Base-by-base conservation (phyloP, 257 asterid genomes). In the Nicotiana sylvestris region DNA sequence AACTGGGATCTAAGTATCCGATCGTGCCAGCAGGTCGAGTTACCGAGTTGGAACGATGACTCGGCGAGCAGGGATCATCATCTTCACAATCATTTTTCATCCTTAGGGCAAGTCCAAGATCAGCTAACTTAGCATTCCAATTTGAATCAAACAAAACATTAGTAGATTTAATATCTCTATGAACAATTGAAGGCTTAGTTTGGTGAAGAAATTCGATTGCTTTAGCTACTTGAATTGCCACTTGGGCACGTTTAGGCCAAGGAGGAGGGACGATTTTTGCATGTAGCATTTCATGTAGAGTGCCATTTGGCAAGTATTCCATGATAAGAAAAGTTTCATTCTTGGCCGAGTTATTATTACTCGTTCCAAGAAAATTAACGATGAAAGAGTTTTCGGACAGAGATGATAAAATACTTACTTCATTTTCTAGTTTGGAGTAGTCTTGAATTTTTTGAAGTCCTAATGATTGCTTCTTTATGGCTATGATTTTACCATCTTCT, bases 1-100 rank as follows among this genome's bases (percentile, higher is more conserved):
- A 94, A 39, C 81, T 69, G 12, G 98, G 98, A 77, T 94, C 98
- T 17, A 94, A 62, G 68, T 94, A 94, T 11, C 98, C 98, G 0
- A 94, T 87, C 0, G 97, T 94, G 15, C 97, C 97, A 0, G 97
- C 97, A 0, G 96, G 98, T 2, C 90, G 91, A 68, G 35, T 83
- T 25, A 51, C 1, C 72, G 83, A 85, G 60, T 60, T 81, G 18
- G 21, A 21, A 27, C 4, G 46, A 61, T 61, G 27, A 58, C 39
- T 81, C 39, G 49, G 33, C 11, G 78, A 67, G 5, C 51, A 76
- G 16, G 80, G 35, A 5, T 53, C 43, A 2, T 10, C 21, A 16
- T 32, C 35, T 66, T 15, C 46, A 0, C 49, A 2, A 49, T 49
- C 80, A 51, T 27, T 46, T 72, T 43, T 65, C 85, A 89, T 55